Conservation (phyloP, 202 grass and related monocot species). For the Hordeum pubiflorum region DNA sequence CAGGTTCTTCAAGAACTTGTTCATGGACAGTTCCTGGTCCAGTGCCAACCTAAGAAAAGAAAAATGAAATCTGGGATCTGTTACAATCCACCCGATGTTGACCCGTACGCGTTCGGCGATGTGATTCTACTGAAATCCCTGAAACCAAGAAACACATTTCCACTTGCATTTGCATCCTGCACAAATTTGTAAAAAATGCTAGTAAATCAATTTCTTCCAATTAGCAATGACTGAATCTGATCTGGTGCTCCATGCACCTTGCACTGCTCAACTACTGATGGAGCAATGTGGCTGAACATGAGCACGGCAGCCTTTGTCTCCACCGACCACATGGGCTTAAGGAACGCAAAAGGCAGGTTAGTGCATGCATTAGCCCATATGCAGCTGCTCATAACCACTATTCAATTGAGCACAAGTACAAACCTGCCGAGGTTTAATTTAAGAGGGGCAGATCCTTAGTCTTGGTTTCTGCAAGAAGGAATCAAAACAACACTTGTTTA, state of each 20-base stretch:
- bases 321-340: conserved; percentile 38
- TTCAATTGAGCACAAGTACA: conserved; percentile 39
- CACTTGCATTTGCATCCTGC: background rate
- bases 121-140: background rate
- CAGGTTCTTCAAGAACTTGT: conserved; percentile 13
- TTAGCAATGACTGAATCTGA: conserved; percentile 31
- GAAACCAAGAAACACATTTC: background rate
- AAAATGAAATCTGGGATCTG: background rate
- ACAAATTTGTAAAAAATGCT: background rate
- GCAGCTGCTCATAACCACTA: conserved; percentile 33
- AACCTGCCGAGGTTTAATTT: conserved; percentile 8
- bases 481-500: conserved; percentile 31
- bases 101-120: background rate
- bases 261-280: conserved; percentile 17
- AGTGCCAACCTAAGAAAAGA: background rate
- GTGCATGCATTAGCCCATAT: conserved; percentile 30
- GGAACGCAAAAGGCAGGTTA: conserved; percentile 21
- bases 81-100: background rate
- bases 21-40: background rate
- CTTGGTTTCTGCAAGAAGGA: conserved; percentile 44
- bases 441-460: conserved; percentile 13
- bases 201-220: background rate
- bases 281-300: conserved; percentile 46
- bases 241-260: conserved; percentile 2
- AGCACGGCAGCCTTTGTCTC: conserved; percentile 43